Conservation (phyloP, 1,284 basidiomycete genomes). For the Papiliotrema laurentii region DNA sequence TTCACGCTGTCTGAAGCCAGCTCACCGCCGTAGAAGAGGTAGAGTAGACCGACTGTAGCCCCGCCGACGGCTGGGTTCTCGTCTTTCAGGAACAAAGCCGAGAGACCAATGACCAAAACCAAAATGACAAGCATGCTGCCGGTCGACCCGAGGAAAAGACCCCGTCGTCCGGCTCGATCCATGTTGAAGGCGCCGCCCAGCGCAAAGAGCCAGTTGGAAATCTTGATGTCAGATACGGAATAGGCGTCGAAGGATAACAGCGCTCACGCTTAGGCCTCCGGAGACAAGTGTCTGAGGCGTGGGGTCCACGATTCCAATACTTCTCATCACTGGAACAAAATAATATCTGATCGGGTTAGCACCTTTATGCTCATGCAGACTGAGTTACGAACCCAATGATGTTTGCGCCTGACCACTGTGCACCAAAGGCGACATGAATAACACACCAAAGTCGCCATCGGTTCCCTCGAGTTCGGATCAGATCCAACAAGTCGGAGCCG, state of each 20-base stretch:
- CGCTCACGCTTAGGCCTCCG: not conserved
- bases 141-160: slow-evolving; percentile 52
- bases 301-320: not conserved
- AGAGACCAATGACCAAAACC: slow-evolving; percentile 9
- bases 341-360: not conserved
- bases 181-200: slow-evolving; percentile 29
- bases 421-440: slow-evolving; percentile 2
- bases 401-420: slow-evolving; percentile 11
- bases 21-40: slow-evolving; percentile 6
- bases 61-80: slow-evolving; percentile 6
- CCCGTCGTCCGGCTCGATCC: slow-evolving; percentile 35
- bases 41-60: slow-evolving; percentile 7
- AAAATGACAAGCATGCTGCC: slow-evolving; percentile 54
- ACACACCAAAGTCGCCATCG: slow-evolving; percentile 3
- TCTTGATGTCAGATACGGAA: no score
- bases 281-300: slow-evolving; percentile 3
- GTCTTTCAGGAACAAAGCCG: slow-evolving; percentile 11
- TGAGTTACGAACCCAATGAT: not conserved
- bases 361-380: slow-evolving; percentile 8
- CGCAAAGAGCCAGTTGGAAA: slow-evolving; percentile 16
- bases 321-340: slow-evolving; percentile 6
- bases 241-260: no score
- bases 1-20: not conserved
- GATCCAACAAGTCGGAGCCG: not conserved
- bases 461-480: slow-evolving; percentile 3